Base-by-base conservation (phyloP, 2,329 filamentous ascomycete genomes). In the Trichoderma semiorbis region DNA sequence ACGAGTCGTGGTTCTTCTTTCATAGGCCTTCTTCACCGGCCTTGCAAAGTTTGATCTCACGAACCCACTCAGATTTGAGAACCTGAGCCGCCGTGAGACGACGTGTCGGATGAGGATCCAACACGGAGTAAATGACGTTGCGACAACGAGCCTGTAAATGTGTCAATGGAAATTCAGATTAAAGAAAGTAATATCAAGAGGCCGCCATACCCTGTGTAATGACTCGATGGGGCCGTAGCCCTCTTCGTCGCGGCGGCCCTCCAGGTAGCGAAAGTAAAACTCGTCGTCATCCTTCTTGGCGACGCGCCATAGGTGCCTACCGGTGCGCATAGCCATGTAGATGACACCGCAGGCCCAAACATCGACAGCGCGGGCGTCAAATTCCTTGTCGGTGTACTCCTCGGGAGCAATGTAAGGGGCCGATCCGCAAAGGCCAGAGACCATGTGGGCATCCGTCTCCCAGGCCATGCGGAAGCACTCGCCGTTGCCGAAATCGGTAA, bases 391-490 rank as follows among this genome's bases (percentile, higher is more conserved):
- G 2, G 91, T 89, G 78, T 99, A 99, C 81, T 99, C 96, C 80
- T 99, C 96, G 0, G 96, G 96, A 1, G 96, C 93, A 76, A 99
- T 99, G 79, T 99, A 99, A 0, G 96, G 96, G 26, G 95, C 96
- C 16, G 95, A 98, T 53, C 96, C 96, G 81, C 96, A 99, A 14
- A 99, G 90, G 57, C 96, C 96, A 53, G 94, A 95, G 4, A 97
- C 97, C 95, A 98, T 98, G 82, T 98, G 96, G 24, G 96, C 92
- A 81, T 98, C 95, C 69, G 94, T 96, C 82, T 99, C 96, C 96
- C 96, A 99, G 2, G 96, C 96, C 95, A 98, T 98, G 70, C 96
- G 92, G 88, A 99, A 99, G 82, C 96, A 99, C 82, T 99, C 96
- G 78, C 96, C 96, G 77, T 99, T 99, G 74, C 96, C 96, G 77